Evolutionary conservation across 176 grass and related monocot species (phyloP).

Genomic region (Paspalum notatum): DNA sequence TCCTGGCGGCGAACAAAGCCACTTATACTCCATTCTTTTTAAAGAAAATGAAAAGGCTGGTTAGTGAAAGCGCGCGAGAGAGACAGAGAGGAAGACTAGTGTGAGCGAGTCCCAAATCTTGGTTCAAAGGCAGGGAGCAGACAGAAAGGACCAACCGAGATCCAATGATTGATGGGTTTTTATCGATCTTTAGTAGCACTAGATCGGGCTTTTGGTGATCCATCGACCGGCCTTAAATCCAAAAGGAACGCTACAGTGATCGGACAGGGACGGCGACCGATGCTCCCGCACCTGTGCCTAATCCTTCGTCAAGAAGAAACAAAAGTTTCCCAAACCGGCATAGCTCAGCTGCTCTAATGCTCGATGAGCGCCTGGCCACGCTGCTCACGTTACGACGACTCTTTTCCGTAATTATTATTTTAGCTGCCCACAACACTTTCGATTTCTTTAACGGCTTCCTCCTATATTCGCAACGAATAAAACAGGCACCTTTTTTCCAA

Average conservation of each 20-base stretch:
- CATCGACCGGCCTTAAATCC: conserved; percentile 29
- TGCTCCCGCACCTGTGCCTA: conserved; percentile 4
- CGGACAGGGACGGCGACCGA: conserved; percentile 9
- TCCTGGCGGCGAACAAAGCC: too few relatives aligned
- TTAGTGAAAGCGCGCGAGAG: neutral
- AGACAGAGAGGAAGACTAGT: neutral
- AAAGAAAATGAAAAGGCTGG: neutral
- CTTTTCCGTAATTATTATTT: neutral
- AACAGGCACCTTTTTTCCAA: neutral
- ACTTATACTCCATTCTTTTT: neutral
- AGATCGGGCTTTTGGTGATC: conserved; percentile 26
- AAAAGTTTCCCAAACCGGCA: conserved; percentile 31
- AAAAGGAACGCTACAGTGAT: neutral
- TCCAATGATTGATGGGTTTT: conserved; percentile 18
- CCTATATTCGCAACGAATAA: neutral
- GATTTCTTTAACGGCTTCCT: neutral
- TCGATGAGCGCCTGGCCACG: conserved; percentile 2
- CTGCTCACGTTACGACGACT: neutral
- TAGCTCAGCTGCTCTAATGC: neutral
- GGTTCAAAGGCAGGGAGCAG: conserved; percentile 1
- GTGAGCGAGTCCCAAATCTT: conserved; percentile 10
- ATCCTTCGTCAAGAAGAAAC: conserved; percentile 66
- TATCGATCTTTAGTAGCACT: conserved; percentile 2
- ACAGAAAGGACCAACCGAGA: conserved; percentile 23
- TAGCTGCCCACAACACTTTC: neutral